These are phyloP conservation scores for Leucogyrophana mollusca DNA, from an alignment of 768 basidiomycete species.

Conservation along the genomic window DNA sequence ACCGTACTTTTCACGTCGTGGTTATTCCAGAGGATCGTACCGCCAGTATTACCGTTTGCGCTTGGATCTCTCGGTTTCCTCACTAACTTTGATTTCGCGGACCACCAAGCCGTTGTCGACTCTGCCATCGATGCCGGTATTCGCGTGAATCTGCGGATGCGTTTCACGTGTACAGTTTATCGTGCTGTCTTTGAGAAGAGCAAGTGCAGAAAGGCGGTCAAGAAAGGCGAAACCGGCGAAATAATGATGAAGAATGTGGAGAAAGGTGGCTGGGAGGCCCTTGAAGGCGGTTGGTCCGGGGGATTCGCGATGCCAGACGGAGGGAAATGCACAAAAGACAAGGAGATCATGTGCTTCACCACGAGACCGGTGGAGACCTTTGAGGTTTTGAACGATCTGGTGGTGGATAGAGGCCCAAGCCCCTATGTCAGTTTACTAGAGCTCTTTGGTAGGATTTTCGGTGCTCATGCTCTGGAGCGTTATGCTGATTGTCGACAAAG, in stretches of 20 bases:
- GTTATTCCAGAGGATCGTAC: conserved; percentile 97
- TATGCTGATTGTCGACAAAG: conserved; percentile 38
- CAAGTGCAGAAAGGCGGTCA: conserved; percentile 75
- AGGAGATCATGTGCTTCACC: conserved; percentile 97
- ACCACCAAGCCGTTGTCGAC: conserved; percentile 85
- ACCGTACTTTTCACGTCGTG: conserved; percentile 99
- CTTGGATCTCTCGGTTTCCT: conserved; percentile 97
- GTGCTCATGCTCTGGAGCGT: neutral
- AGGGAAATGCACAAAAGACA: conserved; percentile 68
- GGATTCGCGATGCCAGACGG: conserved; percentile 41
- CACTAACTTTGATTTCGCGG: conserved; percentile 92
- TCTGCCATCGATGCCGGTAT: conserved; percentile 89
- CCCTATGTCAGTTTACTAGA: conserved; percentile 96
- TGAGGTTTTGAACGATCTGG: conserved; percentile 94
- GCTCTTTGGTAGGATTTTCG: conserved; percentile 72
- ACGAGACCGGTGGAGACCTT: conserved; percentile 95
- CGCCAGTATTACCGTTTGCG: conserved; percentile 97
- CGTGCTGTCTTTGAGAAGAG: conserved; percentile 80
- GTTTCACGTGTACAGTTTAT: conserved; percentile 98
- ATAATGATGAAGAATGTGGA: conserved; percentile 95
- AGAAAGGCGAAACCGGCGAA: conserved; percentile 91
- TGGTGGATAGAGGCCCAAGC: conserved; percentile 96
- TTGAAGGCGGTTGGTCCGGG: conserved; percentile 75
- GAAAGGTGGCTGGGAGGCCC: conserved; percentile 92
- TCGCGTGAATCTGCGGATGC: conserved; percentile 96